Conservation (phyloP, 768 basidiomycete species). For the Sarcodon sp. region DNA sequence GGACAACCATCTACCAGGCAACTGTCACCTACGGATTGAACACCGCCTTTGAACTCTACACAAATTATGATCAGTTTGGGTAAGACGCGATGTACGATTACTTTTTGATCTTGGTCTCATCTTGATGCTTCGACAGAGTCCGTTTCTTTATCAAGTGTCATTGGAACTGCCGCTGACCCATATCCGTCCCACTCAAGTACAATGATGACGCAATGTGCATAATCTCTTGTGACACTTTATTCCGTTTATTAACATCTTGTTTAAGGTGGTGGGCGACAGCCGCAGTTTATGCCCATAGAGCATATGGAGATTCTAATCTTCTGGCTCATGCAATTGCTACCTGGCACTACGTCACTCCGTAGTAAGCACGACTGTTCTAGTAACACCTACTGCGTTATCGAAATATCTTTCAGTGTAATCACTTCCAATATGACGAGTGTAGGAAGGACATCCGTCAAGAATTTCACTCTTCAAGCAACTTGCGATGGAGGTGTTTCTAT, state of each 20-base stretch:
- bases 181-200: background rate
- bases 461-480: conserved; percentile 24
- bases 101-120: no score
- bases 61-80: conserved; percentile 31
- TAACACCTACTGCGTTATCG: background rate
- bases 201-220: conserved; percentile 36
- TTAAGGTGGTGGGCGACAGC: conserved; percentile 41
- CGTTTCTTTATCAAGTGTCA: no score
- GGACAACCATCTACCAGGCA: conserved; percentile 23
- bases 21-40: conserved; percentile 27
- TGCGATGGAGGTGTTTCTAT: conserved; percentile 27
- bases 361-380: conserved; percentile 18
- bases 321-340: conserved; percentile 30
- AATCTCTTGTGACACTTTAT: background rate
- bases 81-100: conserved; percentile 3
- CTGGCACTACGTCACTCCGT: conserved; percentile 35
- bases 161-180: no score
- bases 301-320: conserved; percentile 29
- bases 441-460: conserved; percentile 26
- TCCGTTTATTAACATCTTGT: background rate
- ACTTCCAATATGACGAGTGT: conserved; percentile 25
- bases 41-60: conserved; percentile 22
- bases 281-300: conserved; percentile 34
- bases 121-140: no score
- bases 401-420: conserved; percentile 21